A percentile compares a stretch with the other conserved stretches of the same genome.
Conservation (phyloP, 805 yeast genomes). For the Wickerhamomyces chambardii region DNA sequence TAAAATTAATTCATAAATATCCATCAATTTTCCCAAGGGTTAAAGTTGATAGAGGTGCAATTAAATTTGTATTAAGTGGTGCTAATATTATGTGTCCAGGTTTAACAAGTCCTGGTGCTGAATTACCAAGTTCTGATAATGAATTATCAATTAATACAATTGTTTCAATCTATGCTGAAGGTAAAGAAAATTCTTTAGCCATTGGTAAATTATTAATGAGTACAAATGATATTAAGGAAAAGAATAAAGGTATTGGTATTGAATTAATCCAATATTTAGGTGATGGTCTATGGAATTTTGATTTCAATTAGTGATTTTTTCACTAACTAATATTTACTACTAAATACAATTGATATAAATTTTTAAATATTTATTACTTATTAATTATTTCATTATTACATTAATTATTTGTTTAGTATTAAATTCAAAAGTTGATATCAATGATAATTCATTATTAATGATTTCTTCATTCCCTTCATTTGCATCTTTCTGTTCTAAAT, state of each 20-base stretch:
- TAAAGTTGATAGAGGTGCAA: constrained; percentile 93
- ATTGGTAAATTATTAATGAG: constrained; percentile 84
- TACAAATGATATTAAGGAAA: constrained; percentile 75
- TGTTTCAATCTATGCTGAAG: constrained; percentile 84
- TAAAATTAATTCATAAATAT: constrained; percentile 69
- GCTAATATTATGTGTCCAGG: constrained; percentile 98
- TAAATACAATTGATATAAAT: neutral
- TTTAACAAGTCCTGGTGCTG: constrained; percentile 78
- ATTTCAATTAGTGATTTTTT: constrained; percentile 27
- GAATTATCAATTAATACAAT: too few species aligned
- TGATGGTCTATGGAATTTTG: constrained; percentile 77
- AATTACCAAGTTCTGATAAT: constrained; percentile 56
- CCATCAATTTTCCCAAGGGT: constrained; percentile 81
- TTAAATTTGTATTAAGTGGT: constrained; percentile 89
- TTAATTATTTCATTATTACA: neutral
- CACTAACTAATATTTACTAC: neutral
- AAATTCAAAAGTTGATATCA: constrained; percentile 14
- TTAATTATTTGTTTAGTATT: constrained; percentile 6
- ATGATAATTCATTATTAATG: constrained; percentile 15
- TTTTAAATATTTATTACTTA: neutral
- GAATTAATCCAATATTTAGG: constrained; percentile 80
- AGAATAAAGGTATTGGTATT: constrained; percentile 85
- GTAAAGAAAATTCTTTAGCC: constrained; percentile 86
- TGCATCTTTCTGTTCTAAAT: too few species aligned
- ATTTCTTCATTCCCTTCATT: constrained; percentile 12